phyloP scores from a whole-genome alignment of 345 rosid species.

The Stellera chamaejasme region DNA sequence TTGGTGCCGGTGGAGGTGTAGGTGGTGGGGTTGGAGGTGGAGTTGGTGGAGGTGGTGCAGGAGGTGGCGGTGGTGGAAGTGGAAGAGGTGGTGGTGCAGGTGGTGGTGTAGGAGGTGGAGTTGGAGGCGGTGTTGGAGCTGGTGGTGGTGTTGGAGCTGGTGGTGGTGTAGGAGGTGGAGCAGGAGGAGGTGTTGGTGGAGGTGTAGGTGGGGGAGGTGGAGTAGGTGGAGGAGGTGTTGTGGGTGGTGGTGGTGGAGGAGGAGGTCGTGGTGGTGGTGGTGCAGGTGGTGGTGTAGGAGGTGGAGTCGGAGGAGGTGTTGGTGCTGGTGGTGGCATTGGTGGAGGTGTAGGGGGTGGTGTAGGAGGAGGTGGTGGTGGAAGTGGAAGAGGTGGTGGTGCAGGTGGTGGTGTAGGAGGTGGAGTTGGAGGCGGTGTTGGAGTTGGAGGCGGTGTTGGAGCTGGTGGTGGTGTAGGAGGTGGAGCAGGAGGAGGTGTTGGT shows the following conservation, averaged over 20 bases:
- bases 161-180: not conserved
- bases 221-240: not conserved
- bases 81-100: constrained; percentile 12
- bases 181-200: not conserved
- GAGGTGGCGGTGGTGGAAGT: constrained; percentile 7
- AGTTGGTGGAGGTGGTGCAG: constrained; percentile 1
- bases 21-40: constrained; percentile 7
- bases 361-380: not conserved
- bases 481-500: not conserved
- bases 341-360: not conserved
- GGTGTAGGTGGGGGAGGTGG: not conserved
- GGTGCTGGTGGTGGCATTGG: not conserved
- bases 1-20: constrained; percentile 3
- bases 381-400: not conserved
- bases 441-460: not conserved
- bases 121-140: not conserved
- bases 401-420: not conserved
- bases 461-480: not conserved
- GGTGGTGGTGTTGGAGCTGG: not conserved
- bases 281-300: not conserved
- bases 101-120: not conserved
- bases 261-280: not conserved
- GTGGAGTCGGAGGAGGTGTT: not conserved
- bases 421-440: not conserved
- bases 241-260: not conserved